These are phyloP conservation scores for Chalciporus sphaerocephalus DNA, from an alignment of 768 basidiomycete genomes.

Conservation along the genomic window DNA sequence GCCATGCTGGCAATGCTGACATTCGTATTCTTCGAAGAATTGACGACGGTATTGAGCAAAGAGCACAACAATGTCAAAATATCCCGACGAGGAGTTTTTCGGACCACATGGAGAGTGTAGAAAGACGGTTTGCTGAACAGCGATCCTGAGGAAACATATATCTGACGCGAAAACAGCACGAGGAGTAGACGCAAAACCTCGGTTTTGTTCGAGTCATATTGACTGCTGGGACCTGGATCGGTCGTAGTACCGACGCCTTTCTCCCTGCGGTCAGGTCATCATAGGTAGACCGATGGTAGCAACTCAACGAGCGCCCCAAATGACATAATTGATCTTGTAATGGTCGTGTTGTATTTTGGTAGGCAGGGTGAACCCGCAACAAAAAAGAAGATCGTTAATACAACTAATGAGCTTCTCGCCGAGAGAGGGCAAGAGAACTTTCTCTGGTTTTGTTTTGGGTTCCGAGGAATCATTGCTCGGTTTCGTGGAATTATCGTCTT, in stretches of 20 bases:
- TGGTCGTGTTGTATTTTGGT: conserved; percentile 70
- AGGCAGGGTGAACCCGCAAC: conserved; percentile 90
- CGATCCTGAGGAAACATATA: conserved; percentile 70
- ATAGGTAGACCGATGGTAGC: conserved; percentile 3
- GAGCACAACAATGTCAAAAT: conserved; percentile 93
- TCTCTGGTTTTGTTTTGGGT: conserved; percentile 35
- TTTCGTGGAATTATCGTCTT: conserved; percentile 34
- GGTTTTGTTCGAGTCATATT: conserved; percentile 74
- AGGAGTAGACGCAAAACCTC: conserved; percentile 89
- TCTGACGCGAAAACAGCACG: conserved; percentile 84
- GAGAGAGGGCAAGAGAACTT: conserved; percentile 63
- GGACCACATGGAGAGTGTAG: conserved; percentile 75
- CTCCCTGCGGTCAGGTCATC: conserved; percentile 56
- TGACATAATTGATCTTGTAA: conserved; percentile 81
- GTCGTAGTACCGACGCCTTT: conserved; percentile 88
- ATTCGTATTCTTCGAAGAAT: conserved; percentile 49
- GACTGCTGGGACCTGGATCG: conserved; percentile 59
- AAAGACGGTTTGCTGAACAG: conserved; percentile 70
- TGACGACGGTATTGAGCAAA: conserved; percentile 84
- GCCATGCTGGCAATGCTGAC: conserved; percentile 64
- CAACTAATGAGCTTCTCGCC: conserved; percentile 77
- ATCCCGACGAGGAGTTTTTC: conserved; percentile 70
- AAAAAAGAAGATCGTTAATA: conserved; percentile 84
- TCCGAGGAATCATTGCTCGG: conserved; percentile 11
- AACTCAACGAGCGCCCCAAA: conserved; percentile 57